Base-by-base conservation (phyloP, 2,329 filamentous ascomycete species). In the Graphilbum ipis-grandicollis region DNA sequence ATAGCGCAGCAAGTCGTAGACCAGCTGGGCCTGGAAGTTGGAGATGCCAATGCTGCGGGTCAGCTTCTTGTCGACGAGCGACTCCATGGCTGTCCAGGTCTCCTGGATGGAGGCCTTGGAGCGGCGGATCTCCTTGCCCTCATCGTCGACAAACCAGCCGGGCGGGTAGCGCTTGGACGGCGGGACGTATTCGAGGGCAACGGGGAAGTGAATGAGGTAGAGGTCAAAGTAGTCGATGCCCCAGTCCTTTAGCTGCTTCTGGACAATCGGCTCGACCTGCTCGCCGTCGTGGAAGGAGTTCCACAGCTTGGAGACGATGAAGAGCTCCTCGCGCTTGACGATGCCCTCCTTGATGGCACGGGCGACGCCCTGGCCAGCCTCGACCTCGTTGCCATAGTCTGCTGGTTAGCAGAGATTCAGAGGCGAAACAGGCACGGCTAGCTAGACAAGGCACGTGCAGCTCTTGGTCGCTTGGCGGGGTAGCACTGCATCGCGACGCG, bases 231-330 rank as follows among this genome's bases (percentile, higher is more conserved):
- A 92, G 51, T 86, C 83, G 42, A 92, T 56, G 44, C 79, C 76
- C 75, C 81, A 88, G 65, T 88, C 80, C 46, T 73, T 69, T 43
- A 86, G 74, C 60, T 86, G 80, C 52, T 76, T 77, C 56, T 72
- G 72, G 57, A 65, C 69, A 52, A 90, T 84, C 40, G 75, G 75
- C 58, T 78, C 73, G 43, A 88, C 81, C 48, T 70, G 68, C 47
- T 88, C 76, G 48, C 66, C 67, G 50, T 88, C 79, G 65, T 93
- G 83, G 71, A 85, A 93, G 46, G 76, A 77, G 64, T 88, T 85
- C 84, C 85, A 93, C 40, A 93, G 77, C 67, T 93, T 93, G 58
- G 79, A 84, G 45, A 86, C 80, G 53, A 93, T 75, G 71, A 93
- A 93, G 54, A 93, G 79, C 19, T 93, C 83, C 58, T 81, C 74